phyloP scores from a whole-genome alignment of 148 eudicot genomes.

The Spergularia marina region DNA sequence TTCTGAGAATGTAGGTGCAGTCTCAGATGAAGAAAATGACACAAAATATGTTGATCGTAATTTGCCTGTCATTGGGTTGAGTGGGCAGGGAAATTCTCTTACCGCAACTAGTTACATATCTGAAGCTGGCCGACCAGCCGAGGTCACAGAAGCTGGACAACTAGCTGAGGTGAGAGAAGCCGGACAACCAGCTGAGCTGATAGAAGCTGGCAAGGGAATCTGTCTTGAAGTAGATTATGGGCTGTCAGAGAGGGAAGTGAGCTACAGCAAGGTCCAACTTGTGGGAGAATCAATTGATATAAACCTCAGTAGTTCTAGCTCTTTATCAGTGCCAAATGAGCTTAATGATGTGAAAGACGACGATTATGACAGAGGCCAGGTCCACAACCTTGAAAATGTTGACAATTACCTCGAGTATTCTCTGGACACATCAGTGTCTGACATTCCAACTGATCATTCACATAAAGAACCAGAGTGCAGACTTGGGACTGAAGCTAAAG shows the following conservation, averaged over 20 bases:
- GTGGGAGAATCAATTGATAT: slow-evolving; percentile 20
- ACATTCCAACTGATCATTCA: slow-evolving; percentile 10
- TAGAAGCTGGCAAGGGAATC: slow-evolving; percentile 9
- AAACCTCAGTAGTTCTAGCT: slow-evolving; percentile 24
- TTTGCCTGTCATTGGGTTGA: slow-evolving; percentile 31
- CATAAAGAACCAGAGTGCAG: slow-evolving; percentile 11
- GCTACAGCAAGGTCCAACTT: slow-evolving; percentile 18
- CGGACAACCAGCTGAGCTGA: slow-evolving; percentile 16
- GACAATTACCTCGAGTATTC: slow-evolving; percentile 8
- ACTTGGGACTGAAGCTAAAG: slow-evolving; percentile 14
- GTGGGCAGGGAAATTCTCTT: slow-evolving; percentile 11
- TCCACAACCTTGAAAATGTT: slow-evolving; percentile 12
- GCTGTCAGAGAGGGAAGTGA: slow-evolving; percentile 22
- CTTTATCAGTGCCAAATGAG: slow-evolving; percentile 20
- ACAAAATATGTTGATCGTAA: slow-evolving; percentile 15
- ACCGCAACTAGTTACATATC: slow-evolving; percentile 7
- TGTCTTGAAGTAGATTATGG: slow-evolving; percentile 19
- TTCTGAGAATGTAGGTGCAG: slow-evolving; percentile 26
- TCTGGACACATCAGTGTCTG: slow-evolving; percentile 20
- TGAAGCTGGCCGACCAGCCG: slow-evolving; percentile 20
- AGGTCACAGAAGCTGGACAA: slow-evolving; percentile 1
- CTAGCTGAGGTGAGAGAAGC: slow-evolving; percentile 22
- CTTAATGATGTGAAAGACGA: slow-evolving; percentile 18
- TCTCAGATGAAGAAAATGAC: slow-evolving; percentile 24
- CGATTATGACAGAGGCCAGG: slow-evolving; percentile 23